Evolutionary conservation across 495 filamentous ascomycete species (phyloP).

Genomic region (Talaromyces liani): DNA sequence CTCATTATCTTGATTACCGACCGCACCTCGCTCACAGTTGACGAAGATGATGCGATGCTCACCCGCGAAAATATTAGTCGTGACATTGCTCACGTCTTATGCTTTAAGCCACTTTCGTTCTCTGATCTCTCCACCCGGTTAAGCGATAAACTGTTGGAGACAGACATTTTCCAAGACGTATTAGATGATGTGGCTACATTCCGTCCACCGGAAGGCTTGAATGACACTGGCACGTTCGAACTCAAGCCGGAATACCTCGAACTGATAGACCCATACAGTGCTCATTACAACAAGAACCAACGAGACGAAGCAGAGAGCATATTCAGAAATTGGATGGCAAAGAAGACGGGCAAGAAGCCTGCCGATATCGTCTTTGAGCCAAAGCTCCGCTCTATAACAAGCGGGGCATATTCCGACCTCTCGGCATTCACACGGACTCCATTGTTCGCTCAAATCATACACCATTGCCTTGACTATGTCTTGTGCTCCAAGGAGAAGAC

Average conservation of each 20-base stretch:
- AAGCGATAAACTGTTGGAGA: slow-evolving; percentile 41
- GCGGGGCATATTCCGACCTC: slow-evolving; percentile 69
- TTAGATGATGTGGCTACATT: slow-evolving; percentile 86
- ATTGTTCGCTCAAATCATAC: slow-evolving; percentile 85
- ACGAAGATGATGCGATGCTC: slow-evolving; percentile 56
- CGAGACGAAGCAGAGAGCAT: slow-evolving; percentile 89
- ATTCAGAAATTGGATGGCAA: slow-evolving; percentile 77
- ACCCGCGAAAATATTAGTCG: slow-evolving; percentile 67
- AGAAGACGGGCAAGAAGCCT: slow-evolving; percentile 72
- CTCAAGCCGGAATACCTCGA: slow-evolving; percentile 77
- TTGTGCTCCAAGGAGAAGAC: slow-evolving; percentile 56
- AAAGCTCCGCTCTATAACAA: slow-evolving; percentile 66
- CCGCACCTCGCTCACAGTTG: slow-evolving; percentile 67
- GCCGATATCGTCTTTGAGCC: slow-evolving; percentile 93
- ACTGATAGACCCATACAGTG: slow-evolving; percentile 87
- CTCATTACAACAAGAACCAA: slow-evolving; percentile 94
- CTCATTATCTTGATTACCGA: slow-evolving; percentile 88
- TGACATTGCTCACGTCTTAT: slow-evolving; percentile 88
- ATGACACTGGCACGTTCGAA: slow-evolving; percentile 89
- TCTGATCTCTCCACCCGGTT: slow-evolving; percentile 78
- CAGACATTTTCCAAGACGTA: slow-evolving; percentile 81
- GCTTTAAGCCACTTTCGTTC: slow-evolving; percentile 92
- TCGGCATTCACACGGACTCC: slow-evolving; percentile 70
- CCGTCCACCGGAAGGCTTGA: slow-evolving; percentile 81
- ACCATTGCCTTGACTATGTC: slow-evolving; percentile 75